These are phyloP conservation scores for Cryomyces antarcticus DNA, from an alignment of 495 filamentous ascomycete species.

Conservation along the genomic window DNA sequence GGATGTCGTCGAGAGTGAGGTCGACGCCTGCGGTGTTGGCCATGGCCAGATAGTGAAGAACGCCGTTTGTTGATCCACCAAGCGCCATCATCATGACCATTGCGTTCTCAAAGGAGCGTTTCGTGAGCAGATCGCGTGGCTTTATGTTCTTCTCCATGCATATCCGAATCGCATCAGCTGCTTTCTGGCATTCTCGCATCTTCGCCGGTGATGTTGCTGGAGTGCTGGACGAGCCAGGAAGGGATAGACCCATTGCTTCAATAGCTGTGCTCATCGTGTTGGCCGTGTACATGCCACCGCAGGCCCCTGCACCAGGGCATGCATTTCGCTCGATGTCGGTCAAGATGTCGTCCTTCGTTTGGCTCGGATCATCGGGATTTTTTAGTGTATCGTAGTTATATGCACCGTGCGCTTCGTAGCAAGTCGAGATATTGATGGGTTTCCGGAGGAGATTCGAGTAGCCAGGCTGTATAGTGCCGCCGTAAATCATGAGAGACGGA, in stretches of 20 bases:
- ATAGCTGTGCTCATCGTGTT: conserved; percentile 97
- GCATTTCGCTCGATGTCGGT: conserved; percentile 70
- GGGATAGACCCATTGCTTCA: conserved; percentile 80
- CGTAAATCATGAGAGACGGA: conserved; percentile 70
- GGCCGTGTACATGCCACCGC: conserved; percentile 91
- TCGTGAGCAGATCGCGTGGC: conserved; percentile 68
- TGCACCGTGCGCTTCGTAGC: conserved; percentile 84
- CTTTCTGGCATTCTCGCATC: conserved; percentile 75
- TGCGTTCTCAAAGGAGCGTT: conserved; percentile 78
- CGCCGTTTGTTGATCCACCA: conserved; percentile 79
- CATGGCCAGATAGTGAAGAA: conserved; percentile 90
- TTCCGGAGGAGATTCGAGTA: conserved; percentile 59
- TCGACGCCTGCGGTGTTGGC: conserved; percentile 71
- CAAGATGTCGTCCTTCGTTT: conserved; percentile 59
- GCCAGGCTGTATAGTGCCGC: conserved; percentile 75
- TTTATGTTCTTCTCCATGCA: conserved; percentile 79
- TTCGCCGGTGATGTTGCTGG: conserved; percentile 79
- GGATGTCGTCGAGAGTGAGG: conserved; percentile 71
- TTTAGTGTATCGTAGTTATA: conserved; percentile 50
- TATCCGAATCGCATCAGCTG: conserved; percentile 63
- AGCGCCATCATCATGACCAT: conserved; percentile 83
- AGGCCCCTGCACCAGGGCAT: conserved; percentile 84
- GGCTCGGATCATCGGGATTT: conserved; percentile 34
- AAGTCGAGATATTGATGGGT: conserved; percentile 73
- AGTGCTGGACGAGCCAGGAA: conserved; percentile 80